Base-by-base conservation (phyloP, 2,329 filamentous ascomycete species). In the Diplodia corticola region DNA sequence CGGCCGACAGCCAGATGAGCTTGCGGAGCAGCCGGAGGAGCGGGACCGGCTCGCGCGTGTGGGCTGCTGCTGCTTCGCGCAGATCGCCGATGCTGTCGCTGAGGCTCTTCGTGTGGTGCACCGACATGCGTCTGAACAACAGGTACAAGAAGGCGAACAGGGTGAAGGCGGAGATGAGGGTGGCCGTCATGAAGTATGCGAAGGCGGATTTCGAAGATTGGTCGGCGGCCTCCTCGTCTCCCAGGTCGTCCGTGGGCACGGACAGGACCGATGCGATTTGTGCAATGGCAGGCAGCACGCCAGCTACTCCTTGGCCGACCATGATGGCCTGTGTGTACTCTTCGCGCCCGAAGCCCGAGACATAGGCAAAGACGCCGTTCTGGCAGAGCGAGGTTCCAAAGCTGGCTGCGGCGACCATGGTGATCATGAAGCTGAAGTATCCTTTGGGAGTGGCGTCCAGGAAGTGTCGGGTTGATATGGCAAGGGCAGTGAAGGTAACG, bases 281-380 rank as follows among this genome's bases (percentile, higher is more conserved):
- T 1, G 92, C 91, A 55, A 96, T 83, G 55, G 91, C 89, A 0
- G 95, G 95, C 3, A 98, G 81, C 10, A 99, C 93, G 33, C 95
- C 95, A 0, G 95, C 93, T 4, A 99, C 84, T 35, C 89, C 94
- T 78, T 99, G 95, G 1, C 95, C 95, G 3, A 90, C 89, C 93
- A 99, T 98, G 77, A 98, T 93, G 26, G 90, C 94, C 79, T 98
- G 94, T 65, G 92, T 97, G 77, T 98, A 99, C 77, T 95, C 91
- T 22, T 90, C 87, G 61, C 91, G 84, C 40, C 89, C 92, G 73
- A 97, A 98, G 63, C 91, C 89, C 3, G 91, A 88, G 3, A 92
- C 93, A 75, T 93, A 98, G 2, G 95, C 92, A 76, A 97, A 97
- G 12, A 95, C 88, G 20, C 95, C 95, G 77, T 98, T 98, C 79